Percentiles rank a stretch among this genome's conserved stretches.
Evolutionary conservation across 441 rosid genomes (phyloP).

Genomic region (Euphorbia corollata): DNA sequence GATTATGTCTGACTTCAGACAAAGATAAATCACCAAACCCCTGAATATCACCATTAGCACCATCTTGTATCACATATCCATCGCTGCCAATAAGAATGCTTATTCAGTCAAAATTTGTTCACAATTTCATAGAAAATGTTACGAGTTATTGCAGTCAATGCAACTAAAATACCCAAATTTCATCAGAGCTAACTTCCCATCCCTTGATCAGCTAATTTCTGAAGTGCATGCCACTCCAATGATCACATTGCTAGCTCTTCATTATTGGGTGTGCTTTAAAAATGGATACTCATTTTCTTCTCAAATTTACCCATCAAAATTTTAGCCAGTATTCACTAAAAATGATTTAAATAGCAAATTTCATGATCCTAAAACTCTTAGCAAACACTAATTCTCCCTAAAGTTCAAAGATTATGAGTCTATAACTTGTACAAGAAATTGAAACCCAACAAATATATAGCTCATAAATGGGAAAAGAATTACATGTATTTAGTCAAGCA

Average conservation of each 20-base stretch:
- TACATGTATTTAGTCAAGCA: slow-evolving; percentile 62
- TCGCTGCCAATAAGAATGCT: slow-evolving; percentile 33
- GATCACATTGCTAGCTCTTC: neutral
- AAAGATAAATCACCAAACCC: slow-evolving; percentile 16
- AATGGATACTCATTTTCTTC: neutral
- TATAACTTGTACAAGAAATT: neutral
- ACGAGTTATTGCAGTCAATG: neutral
- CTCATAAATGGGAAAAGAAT: slow-evolving; percentile 16
- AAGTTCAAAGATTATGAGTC: neutral
- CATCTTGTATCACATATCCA: slow-evolving; percentile 26
- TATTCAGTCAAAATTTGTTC: neutral
- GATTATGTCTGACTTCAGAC: slow-evolving; percentile 21
- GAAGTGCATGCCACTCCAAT: neutral
- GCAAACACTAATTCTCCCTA: neutral
- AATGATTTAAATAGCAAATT: too few species aligned
- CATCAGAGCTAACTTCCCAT: slow-evolving; percentile 2
- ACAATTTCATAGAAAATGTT: neutral
- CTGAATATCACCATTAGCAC: slow-evolving; percentile 13
- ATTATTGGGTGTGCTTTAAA: neutral
- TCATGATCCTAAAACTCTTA: neutral
- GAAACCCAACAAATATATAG: neutral
- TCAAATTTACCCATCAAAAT: neutral
- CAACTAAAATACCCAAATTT: neutral
- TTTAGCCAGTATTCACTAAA: neutral
- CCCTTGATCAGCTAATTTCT: neutral